Percentiles rank a stretch among this genome's conserved stretches.
Evolutionary conservation across 225 moss, liverwort and hornwort species (phyloP).

Genomic region (Marchantia polymorpha): DNA sequence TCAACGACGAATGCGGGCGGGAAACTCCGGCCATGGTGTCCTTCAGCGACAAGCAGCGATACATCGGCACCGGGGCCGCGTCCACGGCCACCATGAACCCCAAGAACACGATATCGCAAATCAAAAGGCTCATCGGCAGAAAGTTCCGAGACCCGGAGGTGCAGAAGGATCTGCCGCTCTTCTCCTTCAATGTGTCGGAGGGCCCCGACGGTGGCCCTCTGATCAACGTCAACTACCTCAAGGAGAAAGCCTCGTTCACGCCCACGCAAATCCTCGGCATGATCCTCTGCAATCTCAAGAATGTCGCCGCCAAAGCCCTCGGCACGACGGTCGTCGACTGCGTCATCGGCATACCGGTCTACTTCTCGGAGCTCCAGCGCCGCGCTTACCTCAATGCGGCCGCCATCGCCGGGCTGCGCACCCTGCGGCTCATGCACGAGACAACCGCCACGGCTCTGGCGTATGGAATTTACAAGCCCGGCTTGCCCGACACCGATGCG

Average conservation of each 20-base stretch:
- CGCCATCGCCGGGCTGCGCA: slow-evolving; percentile 66
- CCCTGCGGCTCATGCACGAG: slow-evolving; percentile 86
- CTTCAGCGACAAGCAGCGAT: slow-evolving; percentile 88
- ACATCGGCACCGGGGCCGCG: slow-evolving; percentile 72
- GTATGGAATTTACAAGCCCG: slow-evolving; percentile 86
- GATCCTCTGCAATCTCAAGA: slow-evolving; percentile 71
- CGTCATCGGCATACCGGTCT: slow-evolving; percentile 78
- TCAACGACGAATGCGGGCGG: slow-evolving; percentile 85
- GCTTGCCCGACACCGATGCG: slow-evolving; percentile 65
- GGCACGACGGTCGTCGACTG: slow-evolving; percentile 73
- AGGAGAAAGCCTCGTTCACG: slow-evolving; percentile 62
- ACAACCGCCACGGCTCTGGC: slow-evolving; percentile 84
- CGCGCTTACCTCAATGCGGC: slow-evolving; percentile 81
- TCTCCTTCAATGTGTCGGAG: slow-evolving; percentile 65
- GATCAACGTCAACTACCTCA: slow-evolving; percentile 65
- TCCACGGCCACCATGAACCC: slow-evolving; percentile 90
- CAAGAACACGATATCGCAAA: slow-evolving; percentile 74
- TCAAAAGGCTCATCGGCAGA: slow-evolving; percentile 75
- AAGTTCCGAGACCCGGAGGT: slow-evolving; percentile 74
- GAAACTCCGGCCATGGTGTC: slow-evolving; percentile 92
- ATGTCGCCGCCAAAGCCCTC: slow-evolving; percentile 74
- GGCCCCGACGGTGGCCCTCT: slow-evolving; percentile 56
- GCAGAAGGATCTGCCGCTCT: slow-evolving; percentile 63
- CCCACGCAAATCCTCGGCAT: slow-evolving; percentile 79
- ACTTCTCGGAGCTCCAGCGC: slow-evolving; percentile 86